These are phyloP conservation scores for Populus euphratica DNA, from an alignment of 345 rosid genomes.

Conservation along the genomic window DNA sequence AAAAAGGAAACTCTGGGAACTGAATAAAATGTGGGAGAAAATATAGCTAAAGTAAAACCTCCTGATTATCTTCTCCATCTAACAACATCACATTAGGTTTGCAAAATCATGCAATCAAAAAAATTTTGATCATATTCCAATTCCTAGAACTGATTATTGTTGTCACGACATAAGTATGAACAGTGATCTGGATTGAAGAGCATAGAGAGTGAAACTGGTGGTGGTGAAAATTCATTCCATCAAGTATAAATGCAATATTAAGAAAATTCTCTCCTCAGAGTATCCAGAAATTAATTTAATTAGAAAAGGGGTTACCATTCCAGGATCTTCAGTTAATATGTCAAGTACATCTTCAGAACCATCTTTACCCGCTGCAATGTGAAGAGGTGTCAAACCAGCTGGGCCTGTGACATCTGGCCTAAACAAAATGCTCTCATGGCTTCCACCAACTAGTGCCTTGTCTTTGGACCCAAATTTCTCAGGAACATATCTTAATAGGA, in stretches of 20 bases:
- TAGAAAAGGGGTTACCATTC: conserved; percentile 51
- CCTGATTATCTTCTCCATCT: background rate
- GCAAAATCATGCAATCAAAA: background rate
- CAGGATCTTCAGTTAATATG: conserved; percentile 80
- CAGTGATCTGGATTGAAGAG: background rate
- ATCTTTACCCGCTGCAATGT: conserved; percentile 99
- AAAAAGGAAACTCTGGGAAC: background rate
- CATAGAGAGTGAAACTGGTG: background rate
- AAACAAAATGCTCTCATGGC: conserved; percentile 43
- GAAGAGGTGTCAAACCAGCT: conserved; percentile 96
- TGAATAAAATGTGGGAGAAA: background rate
- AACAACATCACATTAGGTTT: background rate
- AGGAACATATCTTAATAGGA: conserved; percentile 70
- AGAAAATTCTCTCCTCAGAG: background rate
- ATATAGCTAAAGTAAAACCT: background rate
- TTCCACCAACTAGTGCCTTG: conserved; percentile 19
- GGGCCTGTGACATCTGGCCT: conserved; percentile 89
- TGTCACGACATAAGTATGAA: background rate
- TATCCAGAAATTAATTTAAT: conserved; percentile 4
- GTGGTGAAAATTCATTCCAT: background rate
- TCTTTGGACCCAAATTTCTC: conserved; percentile 30
- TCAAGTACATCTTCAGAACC: conserved; percentile 86
- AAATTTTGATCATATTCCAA: background rate
- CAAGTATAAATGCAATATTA: conserved; percentile 1
- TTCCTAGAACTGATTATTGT: background rate